Evolutionary conservation across 306 rosid genomes (phyloP).

Genomic region (Glycine latifolia): DNA sequence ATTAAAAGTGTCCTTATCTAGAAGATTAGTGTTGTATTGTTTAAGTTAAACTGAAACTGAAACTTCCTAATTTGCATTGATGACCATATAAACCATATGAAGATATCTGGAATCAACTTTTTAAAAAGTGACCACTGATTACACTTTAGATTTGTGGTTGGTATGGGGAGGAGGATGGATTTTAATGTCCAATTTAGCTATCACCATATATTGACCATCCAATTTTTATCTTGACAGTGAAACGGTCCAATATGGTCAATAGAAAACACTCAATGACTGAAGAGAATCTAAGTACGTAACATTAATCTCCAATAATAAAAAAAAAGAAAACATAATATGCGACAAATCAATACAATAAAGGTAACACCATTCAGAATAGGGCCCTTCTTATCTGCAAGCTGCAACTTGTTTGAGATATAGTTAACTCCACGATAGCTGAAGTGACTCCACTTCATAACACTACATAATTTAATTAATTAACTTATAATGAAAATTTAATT

Average conservation of each 20-base stretch:
- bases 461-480: constrained; percentile 24
- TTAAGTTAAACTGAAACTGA: not conserved
- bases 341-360: constrained; percentile 24
- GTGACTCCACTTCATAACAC: constrained; percentile 29
- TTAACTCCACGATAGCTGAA: constrained; percentile 26
- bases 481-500: no score
- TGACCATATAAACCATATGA: not conserved
- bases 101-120: constrained; percentile 15
- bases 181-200: constrained; percentile 34
- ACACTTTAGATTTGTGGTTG: constrained; percentile 28
- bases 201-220: constrained; percentile 20
- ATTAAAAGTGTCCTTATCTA: not conserved
- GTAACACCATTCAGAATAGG: constrained; percentile 1
- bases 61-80: constrained; percentile 10
- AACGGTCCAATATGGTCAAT: constrained; percentile 30
- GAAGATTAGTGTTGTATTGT: not conserved
- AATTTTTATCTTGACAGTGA: constrained; percentile 35
- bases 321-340: constrained; percentile 24
- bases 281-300: constrained; percentile 45
- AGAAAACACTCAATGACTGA: constrained; percentile 16
- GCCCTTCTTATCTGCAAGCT: constrained; percentile 24
- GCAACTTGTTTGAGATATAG: constrained; percentile 27
- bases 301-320: constrained; percentile 41
- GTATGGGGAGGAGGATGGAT: not conserved
- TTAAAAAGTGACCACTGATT: constrained; percentile 22